Conservation (phyloP, 305 asterid genomes). For the Caryopteris hybrid region DNA sequence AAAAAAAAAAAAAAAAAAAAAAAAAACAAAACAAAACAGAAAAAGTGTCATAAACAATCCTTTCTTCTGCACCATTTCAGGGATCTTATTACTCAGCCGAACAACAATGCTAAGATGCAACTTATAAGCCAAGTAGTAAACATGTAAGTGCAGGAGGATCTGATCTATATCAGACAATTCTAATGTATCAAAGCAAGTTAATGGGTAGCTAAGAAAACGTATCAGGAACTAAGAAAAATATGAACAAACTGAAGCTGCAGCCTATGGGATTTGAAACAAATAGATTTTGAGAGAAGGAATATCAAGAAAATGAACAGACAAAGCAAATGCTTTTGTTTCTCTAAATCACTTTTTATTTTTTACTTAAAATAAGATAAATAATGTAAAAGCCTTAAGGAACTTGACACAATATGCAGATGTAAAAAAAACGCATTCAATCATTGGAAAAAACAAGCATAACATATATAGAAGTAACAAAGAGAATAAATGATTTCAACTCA, state of each 20-base stretch:
- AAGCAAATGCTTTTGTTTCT: slow-evolving; percentile 5
- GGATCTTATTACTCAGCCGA: background rate
- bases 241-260: background rate
- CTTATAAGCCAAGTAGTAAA: background rate
- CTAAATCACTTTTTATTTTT: background rate
- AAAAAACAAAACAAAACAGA: too few species aligned
- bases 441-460: background rate
- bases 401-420: background rate
- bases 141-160: background rate
- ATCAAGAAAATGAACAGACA: background rate
- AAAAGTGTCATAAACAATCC: background rate
- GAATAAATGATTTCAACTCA: background rate
- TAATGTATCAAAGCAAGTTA: background rate
- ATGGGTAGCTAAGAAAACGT: background rate
- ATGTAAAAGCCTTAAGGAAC: background rate
- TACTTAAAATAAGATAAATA: background rate
- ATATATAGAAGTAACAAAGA: background rate
- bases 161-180: background rate
- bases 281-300: background rate
- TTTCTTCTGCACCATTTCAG: background rate
- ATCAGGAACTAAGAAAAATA: background rate
- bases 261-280: background rate
- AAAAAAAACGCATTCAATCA: background rate
- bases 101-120: background rate
- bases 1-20: background rate